Base-by-base conservation (phyloP, 805 yeast species). In the Pichia heedii region DNA sequence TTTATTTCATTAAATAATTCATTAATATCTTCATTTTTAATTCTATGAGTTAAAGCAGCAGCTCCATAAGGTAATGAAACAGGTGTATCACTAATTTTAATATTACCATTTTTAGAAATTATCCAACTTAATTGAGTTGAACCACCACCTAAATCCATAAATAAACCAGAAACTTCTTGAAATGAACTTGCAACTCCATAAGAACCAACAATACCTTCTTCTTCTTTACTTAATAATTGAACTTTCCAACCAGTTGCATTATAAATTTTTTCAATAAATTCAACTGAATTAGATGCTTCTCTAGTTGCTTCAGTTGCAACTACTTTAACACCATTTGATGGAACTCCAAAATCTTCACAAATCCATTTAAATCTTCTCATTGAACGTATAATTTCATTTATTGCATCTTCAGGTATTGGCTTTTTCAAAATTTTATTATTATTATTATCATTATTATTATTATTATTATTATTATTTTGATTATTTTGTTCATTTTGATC, bases 301-400 rank as follows among this genome's bases (percentile, higher is more conserved):
- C 86, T 70, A 0, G 84, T 77, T 1, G 87, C 86, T 52, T 82
- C 87, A 0, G 89, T 81, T 9, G 86, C 87, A 19, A 82, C 79
- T 1, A 83, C 80, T 46, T 75, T 65, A 12, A 81, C 84, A 16
- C 79, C 73, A 41, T 70, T 71, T 24, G 61, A 56, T 7, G 77
- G 72, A 2, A 83, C 88, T 21, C 86, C 87, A 54, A 83, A 83
- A 60, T 81, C 87, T 42, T 72, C 77, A 57, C 90, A 84, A 36
- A 82, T 79, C 51, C 74, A 65, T 53, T 76, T 73, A 63, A 83
- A 83, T 52, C 90, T 70, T 48, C 71, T 69, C 75, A 84, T 73
- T 3, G 85, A 81, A 20, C 71, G 67, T 43, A 76, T 69, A 19
- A 82, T 76, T 45, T 81, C 86, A 20, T 58, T 57, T 29, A 82